phyloP scores from a whole-genome alignment of 306 rosid genomes.

The Arachis stenosperma region DNA sequence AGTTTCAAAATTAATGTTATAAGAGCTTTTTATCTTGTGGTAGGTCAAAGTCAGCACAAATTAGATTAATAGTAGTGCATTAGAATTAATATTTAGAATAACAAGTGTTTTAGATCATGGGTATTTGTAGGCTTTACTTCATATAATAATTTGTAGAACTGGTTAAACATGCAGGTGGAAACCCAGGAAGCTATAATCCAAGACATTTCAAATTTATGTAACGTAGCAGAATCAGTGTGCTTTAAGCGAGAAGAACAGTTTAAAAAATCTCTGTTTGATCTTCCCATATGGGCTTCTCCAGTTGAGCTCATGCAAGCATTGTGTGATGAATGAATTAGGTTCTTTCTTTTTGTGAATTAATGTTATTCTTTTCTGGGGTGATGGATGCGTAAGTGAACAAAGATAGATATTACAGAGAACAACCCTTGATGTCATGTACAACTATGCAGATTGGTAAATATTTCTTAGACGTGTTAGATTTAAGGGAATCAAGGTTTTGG shows the following conservation, averaged over 20 bases:
- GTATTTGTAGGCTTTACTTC: constrained; percentile 12
- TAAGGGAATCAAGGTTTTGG: constrained; percentile 38
- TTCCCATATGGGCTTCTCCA: constrained; percentile 77
- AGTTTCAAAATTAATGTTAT: too few species aligned
- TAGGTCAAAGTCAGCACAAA: neutral
- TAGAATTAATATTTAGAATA: too few species aligned
- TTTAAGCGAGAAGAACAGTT: constrained; percentile 52
- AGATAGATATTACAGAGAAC: constrained; percentile 29
- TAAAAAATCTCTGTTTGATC: constrained; percentile 57
- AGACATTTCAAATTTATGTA: constrained; percentile 61
- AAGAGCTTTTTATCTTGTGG: neutral
- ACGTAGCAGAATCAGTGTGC: constrained; percentile 65
- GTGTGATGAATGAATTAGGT: constrained; percentile 50
- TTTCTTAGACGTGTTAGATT: constrained; percentile 35
- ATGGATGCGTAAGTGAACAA: constrained; percentile 25
- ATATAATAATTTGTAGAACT: constrained; percentile 22
- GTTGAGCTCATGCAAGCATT: constrained; percentile 58
- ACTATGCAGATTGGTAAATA: constrained; percentile 45
- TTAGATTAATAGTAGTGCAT: neutral
- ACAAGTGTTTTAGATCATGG: neutral
- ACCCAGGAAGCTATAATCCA: constrained; percentile 67
- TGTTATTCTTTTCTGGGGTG: constrained; percentile 6
- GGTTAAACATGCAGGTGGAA: constrained; percentile 57
- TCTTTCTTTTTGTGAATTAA: constrained; percentile 28
- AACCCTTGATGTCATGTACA: constrained; percentile 43